These are phyloP conservation scores for Russula foetens DNA, from an alignment of 768 basidiomycete genomes.

Conservation along the genomic window DNA sequence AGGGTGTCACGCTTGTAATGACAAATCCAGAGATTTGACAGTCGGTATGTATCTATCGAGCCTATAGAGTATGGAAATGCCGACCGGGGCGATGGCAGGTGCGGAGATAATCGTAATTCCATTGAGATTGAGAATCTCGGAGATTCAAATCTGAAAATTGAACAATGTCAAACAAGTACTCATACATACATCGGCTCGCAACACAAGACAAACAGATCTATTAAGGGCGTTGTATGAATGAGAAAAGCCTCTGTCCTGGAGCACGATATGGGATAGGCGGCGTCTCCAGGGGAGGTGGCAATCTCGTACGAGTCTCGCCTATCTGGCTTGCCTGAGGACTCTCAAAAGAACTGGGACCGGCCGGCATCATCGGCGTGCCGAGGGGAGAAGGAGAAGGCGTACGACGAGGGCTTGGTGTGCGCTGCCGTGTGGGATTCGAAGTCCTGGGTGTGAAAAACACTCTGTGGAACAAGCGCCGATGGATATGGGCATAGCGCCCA, in stretches of 20 bases:
- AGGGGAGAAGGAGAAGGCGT: not conserved
- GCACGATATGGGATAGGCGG: constrained; percentile 7
- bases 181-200: no score
- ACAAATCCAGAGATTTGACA: no score
- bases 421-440: not conserved
- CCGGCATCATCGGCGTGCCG: not conserved
- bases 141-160: not conserved
- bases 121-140: not conserved
- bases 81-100: no score
- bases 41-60: no score
- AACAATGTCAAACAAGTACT: no score
- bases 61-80: no score
- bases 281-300: constrained; percentile 1
- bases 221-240: not conserved
- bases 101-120: no score
- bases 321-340: not conserved
- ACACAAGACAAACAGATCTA: no score
- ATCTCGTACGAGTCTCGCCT: constrained; percentile 11
- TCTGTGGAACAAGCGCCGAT: not conserved
- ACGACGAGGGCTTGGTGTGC: not conserved
- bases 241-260: not conserved
- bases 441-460: not conserved
- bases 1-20: no score
- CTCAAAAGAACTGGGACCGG: not conserved
- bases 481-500: not conserved